Conservation (phyloP, 495 filamentous ascomycete genomes). For the Penicillium robsamsonii region DNA sequence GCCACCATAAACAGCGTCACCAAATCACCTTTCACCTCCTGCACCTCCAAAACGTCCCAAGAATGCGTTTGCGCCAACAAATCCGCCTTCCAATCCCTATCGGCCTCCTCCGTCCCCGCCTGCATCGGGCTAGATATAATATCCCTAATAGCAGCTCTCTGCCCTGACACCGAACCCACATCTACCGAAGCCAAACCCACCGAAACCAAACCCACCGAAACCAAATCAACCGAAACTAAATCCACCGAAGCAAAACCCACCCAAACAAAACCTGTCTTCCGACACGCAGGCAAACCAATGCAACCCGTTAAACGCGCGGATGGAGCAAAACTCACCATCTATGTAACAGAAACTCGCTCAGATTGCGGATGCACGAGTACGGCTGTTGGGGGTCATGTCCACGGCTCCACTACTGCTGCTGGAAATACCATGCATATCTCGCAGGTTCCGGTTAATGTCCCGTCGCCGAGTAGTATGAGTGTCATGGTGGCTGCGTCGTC, state of each 20-base stretch:
- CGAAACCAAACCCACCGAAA: background rate
- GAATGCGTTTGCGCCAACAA: slow-evolving; percentile 26
- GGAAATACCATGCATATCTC: slow-evolving; percentile 15
- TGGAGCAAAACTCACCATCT: background rate
- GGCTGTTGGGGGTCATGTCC: slow-evolving; percentile 3
- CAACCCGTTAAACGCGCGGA: slow-evolving; percentile 3
- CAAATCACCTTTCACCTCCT: slow-evolving; percentile 8
- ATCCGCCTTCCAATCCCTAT: slow-evolving; percentile 10
- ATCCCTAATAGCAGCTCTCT: slow-evolving; percentile 11
- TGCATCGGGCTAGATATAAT: slow-evolving; percentile 23
- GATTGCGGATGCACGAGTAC: too few relatives aligned
- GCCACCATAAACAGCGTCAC: slow-evolving; percentile 10
- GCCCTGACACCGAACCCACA: slow-evolving; percentile 1
- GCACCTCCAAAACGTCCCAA: slow-evolving; percentile 11
- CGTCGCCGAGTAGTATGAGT: slow-evolving; percentile 18
- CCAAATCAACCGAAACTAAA: slow-evolving; percentile 5
- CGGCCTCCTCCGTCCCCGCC: slow-evolving; percentile 1
- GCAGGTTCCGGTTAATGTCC: slow-evolving; percentile 28
- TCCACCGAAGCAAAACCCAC: slow-evolving; percentile 8
- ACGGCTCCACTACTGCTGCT: slow-evolving; percentile 20
- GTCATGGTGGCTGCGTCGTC: slow-evolving; percentile 13
- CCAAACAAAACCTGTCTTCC: background rate
- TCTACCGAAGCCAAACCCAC: slow-evolving; percentile 7
- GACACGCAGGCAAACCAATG: slow-evolving; percentile 29
- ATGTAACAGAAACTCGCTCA: slow-evolving; percentile 19